These are phyloP conservation scores for Cryptosporidium canis DNA, from an alignment of 169 alveolate genomes.

Conservation along the genomic window DNA sequence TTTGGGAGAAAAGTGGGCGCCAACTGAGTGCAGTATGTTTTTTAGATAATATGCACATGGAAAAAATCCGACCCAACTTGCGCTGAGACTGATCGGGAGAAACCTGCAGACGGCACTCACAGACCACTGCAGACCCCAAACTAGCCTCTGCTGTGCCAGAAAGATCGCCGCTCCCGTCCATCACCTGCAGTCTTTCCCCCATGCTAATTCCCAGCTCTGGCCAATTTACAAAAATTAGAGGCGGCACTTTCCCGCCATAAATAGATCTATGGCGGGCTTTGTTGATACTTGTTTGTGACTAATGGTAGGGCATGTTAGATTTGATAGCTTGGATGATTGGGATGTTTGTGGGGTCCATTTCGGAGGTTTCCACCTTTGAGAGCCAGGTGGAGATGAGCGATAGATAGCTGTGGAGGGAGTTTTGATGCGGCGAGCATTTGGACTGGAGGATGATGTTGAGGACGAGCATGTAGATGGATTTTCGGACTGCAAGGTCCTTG, in stretches of 20 bases:
- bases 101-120: background rate
- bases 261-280: background rate
- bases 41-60: constrained; percentile 23
- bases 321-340: background rate
- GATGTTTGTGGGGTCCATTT: background rate
- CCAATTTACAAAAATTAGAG: background rate
- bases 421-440: background rate
- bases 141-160: no score
- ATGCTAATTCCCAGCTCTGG: background rate
- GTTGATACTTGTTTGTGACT: background rate
- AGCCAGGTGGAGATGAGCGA: background rate
- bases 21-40: constrained; percentile 25
- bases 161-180: no score
- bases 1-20: constrained; percentile 46
- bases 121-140: no score
- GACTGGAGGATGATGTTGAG: constrained; percentile 19
- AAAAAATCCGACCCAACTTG: background rate
- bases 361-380: background rate
- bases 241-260: background rate
- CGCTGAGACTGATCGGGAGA: background rate
- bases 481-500: constrained; percentile 14
- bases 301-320: background rate
- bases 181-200: no score
- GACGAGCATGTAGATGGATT: constrained; percentile 12
- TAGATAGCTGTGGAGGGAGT: background rate